phyloP scores from a whole-genome alignment of 805 yeast genomes.

The Starmerella davenportii region DNA sequence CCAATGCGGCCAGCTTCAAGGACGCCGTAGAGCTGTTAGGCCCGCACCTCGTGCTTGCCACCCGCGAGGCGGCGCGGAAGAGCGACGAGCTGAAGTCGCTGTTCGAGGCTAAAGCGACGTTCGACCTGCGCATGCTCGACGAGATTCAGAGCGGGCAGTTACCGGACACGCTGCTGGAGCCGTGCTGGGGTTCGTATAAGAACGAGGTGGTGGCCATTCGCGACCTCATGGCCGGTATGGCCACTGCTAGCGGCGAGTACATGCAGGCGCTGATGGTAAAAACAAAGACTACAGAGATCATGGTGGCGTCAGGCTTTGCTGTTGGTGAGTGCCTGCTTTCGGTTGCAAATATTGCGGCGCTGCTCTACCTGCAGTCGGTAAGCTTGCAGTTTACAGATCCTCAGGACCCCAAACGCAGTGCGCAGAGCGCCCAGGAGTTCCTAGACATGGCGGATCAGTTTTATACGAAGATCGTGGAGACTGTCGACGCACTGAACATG shows the following conservation, averaged over 20 bases:
- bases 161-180: conserved; percentile 7
- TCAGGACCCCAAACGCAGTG: neutral
- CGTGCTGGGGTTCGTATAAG: conserved; percentile 28
- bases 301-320: conserved; percentile 53
- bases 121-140: conserved; percentile 9
- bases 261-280: conserved; percentile 43
- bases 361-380: conserved; percentile 39
- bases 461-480: conserved; percentile 12
- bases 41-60: conserved; percentile 47
- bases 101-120: conserved; percentile 7
- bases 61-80: conserved; percentile 35
- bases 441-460: conserved; percentile 8
- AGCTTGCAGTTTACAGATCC: conserved; percentile 1
- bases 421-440: conserved; percentile 7
- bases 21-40: conserved; percentile 30
- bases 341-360: conserved; percentile 52
- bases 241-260: conserved; percentile 51
- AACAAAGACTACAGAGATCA: conserved; percentile 47
- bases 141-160: conserved; percentile 8
- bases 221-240: conserved; percentile 56
- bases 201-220: conserved; percentile 65
- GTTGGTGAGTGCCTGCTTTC: conserved; percentile 46
- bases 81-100: conserved; percentile 18
- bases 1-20: conserved; percentile 7
- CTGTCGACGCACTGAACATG: conserved; percentile 9